Base-by-base conservation (phyloP, 106 monocot species). In the Posidonia australis region DNA sequence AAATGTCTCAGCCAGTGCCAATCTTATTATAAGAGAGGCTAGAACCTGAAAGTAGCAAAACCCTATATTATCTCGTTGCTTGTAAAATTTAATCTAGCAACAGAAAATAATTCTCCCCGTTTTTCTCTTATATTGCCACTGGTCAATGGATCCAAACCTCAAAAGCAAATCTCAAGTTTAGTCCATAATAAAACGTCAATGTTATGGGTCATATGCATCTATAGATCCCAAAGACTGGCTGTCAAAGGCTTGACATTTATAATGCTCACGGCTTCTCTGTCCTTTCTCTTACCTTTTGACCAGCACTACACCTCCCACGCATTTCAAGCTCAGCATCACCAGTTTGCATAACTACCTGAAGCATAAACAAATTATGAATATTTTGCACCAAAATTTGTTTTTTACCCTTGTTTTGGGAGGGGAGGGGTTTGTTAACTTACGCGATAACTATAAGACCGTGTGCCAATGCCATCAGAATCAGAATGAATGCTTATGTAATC, bases 271-370 rank as follows among this genome's bases (percentile, higher is more conserved):
- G 5, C 59, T 30, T 17, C 16, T 23, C 11, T 24, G 0, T 19
- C 20, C 19, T 1, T 22, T 23, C 24, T 20, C 3, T 69, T 64
- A 90, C 96, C 90, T 98, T 98, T 64, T 98, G 96, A 69, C 96
- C 96, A 59, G 96, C 96, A 77, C 96, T 98, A 60, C 96, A 98
- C 46, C 96, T 85, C 59, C 96, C 96, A 53, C 90, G 80, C 96
- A 98, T 98, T 77, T 98, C 96, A 62, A 98, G 81, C 79, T 98
- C 96, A 54, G 96, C 87, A 76, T 81, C 87, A 68, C 96, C 96
- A 73, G 96, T 90, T 75, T 98, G 96, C 96, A 98, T 98, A 13
- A 90, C 58, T n/a, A 98, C 90, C 96, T 98, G 70, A 10, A 68
- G 69, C 24, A 30, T 21, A 52, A 17, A 21, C 0, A 60, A 17